Conservation (phyloP, 1,139 yeast species). For the Candida sojae region DNA sequence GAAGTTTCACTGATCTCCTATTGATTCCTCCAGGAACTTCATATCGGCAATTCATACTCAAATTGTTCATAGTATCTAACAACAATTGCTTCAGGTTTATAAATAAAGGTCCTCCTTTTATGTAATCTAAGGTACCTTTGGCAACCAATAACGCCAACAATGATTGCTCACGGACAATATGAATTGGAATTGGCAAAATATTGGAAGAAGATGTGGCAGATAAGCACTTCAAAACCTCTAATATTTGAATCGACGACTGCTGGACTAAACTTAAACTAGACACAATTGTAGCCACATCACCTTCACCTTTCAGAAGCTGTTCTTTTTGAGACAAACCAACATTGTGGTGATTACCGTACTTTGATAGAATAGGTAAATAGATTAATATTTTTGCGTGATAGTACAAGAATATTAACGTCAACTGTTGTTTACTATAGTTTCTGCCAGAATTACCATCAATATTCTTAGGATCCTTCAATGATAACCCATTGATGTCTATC, state of each 20-base stretch:
- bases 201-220: constrained; percentile 40
- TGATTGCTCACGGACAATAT: constrained; percentile 68
- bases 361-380: constrained; percentile 71
- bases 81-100: constrained; percentile 65
- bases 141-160: constrained; percentile 72
- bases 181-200: constrained; percentile 66
- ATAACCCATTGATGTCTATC: constrained; percentile 63
- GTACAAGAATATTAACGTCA: constrained; percentile 64
- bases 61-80: constrained; percentile 46
- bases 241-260: constrained; percentile 69
- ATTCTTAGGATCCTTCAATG: constrained; percentile 40
- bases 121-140: constrained; percentile 77
- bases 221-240: constrained; percentile 58
- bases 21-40: constrained; percentile 65
- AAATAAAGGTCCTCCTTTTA: constrained; percentile 79
- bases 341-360: constrained; percentile 46
- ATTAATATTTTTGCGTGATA: constrained; percentile 80
- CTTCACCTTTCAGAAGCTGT: constrained; percentile 28
- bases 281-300: constrained; percentile 28
- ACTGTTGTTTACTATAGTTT: constrained; percentile 48
- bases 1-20: constrained; percentile 51
- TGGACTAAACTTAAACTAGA: constrained; percentile 62
- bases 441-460: constrained; percentile 24
- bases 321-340: constrained; percentile 48
- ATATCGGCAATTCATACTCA: constrained; percentile 51